Percentiles rank a stretch among this genome's conserved stretches.
Evolutionary conservation across 176 grass and related monocot species (phyloP).

Genomic region (Bonia amplexicaulis): DNA sequence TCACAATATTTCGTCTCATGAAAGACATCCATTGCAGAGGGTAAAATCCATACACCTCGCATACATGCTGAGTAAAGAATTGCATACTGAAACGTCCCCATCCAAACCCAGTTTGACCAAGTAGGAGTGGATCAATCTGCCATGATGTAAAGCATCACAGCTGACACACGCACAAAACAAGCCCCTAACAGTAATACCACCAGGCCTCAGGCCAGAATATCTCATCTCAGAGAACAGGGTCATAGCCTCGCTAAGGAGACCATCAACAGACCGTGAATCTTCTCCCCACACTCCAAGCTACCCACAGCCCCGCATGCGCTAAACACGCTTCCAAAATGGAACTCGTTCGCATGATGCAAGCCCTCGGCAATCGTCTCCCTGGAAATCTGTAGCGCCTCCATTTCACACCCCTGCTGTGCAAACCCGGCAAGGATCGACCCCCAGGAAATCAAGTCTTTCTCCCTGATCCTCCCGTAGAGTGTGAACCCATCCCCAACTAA

Average conservation of each 20-base stretch:
- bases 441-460: slow-evolving; percentile 74
- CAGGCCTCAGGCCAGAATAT: slow-evolving; percentile 48
- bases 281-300: slow-evolving; percentile 41
- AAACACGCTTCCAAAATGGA: slow-evolving; percentile 59
- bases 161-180: slow-evolving; percentile 63
- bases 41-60: slow-evolving; percentile 45
- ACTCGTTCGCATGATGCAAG: slow-evolving; percentile 53
- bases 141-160: slow-evolving; percentile 53
- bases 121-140: slow-evolving; percentile 59
- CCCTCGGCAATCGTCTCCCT: slow-evolving; percentile 57
- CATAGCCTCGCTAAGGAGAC: slow-evolving; percentile 52
- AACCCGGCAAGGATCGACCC: slow-evolving; percentile 57
- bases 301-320: slow-evolving; percentile 43
- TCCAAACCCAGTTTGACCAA: slow-evolving; percentile 41
- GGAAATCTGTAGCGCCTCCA: slow-evolving; percentile 43
- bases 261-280: slow-evolving; percentile 63
- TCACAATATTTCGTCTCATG: slow-evolving; percentile 27
- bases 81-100: slow-evolving; percentile 30
- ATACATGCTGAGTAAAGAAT: slow-evolving; percentile 59
- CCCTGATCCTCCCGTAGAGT: slow-evolving; percentile 48
- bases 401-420: slow-evolving; percentile 37
- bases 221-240: slow-evolving; percentile 65
- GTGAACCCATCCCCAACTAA: slow-evolving; percentile 22
- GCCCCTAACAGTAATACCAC: slow-evolving; percentile 60
- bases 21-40: slow-evolving; percentile 49